phyloP scores from a whole-genome alignment of 208 protist species.

The Trypanosomatidae sp. region DNA sequence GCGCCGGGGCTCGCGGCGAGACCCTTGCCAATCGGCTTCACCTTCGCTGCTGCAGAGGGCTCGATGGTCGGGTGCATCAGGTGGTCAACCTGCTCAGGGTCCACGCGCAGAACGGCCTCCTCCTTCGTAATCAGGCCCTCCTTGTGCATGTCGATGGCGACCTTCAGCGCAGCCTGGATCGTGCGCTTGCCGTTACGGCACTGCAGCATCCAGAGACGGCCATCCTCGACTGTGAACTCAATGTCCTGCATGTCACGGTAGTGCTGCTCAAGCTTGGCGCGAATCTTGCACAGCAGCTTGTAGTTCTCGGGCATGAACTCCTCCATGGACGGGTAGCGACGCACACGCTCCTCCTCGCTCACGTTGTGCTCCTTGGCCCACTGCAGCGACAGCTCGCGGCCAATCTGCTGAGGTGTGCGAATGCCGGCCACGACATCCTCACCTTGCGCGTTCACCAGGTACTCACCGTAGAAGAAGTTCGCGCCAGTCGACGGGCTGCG shows the following conservation, averaged over 20 bases:
- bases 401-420: constrained; percentile 86
- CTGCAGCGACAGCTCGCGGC: constrained; percentile 26
- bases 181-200: constrained; percentile 91
- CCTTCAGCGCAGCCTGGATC: constrained; percentile 76
- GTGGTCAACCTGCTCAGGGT: constrained; percentile 76
- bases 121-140: constrained; percentile 87
- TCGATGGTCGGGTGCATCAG: constrained; percentile 87
- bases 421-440: constrained; percentile 95
- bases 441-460: constrained; percentile 91
- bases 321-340: constrained; percentile 69
- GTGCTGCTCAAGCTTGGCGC: constrained; percentile 73
- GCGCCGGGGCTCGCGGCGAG: constrained; percentile 89
- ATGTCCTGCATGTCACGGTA: constrained; percentile 95
- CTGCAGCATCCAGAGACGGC: constrained; percentile 92
- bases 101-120: constrained; percentile 76
- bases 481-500: constrained; percentile 89
- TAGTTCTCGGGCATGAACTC: constrained; percentile 80
- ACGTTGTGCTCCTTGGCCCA: constrained; percentile 65
- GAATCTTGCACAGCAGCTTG: constrained; percentile 72
- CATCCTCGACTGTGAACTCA: constrained; percentile 94
- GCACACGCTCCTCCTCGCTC: constrained; percentile 41
- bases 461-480: constrained; percentile 92
- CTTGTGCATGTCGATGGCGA: constrained; percentile 87
- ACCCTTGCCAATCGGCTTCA: constrained; percentile 77
- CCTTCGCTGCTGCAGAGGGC: constrained; percentile 17